Evolutionary conservation across 2,329 filamentous ascomycete species (phyloP).

Genomic region (Elsinoe fawcettii): DNA sequence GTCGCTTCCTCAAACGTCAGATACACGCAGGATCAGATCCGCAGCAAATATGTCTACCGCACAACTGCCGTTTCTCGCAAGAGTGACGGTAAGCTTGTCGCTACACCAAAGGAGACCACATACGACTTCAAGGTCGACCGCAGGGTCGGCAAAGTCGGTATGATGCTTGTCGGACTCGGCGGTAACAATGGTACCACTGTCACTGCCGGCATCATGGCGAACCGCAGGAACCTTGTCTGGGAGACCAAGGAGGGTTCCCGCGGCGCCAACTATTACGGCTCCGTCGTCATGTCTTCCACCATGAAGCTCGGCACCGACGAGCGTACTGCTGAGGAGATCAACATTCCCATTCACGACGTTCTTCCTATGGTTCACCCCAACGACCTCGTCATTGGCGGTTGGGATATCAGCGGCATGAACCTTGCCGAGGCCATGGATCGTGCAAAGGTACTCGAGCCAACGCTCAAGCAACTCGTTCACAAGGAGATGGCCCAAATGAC

Average conservation of each 20-base stretch:
- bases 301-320: conserved; percentile 89
- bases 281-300: conserved; percentile 92
- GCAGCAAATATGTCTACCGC: conserved; percentile 91
- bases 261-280: conserved; percentile 94
- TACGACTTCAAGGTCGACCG: conserved; percentile 98
- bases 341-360: conserved; percentile 90
- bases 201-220: conserved; percentile 93
- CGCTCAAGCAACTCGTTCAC: conserved; percentile 77
- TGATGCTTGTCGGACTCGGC: conserved; percentile 97
- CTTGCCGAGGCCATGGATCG: conserved; percentile 90
- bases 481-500: conserved; percentile 89
- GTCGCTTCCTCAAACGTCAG: conserved; percentile 88
- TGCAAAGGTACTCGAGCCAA: conserved; percentile 89
- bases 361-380: conserved; percentile 97
- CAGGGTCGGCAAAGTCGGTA: conserved; percentile 82
- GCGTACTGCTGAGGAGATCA: conserved; percentile 79
- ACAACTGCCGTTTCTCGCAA: conserved; percentile 74
- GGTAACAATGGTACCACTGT: conserved; percentile 98
- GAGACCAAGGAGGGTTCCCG: conserved; percentile 85
- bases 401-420: conserved; percentile 93
- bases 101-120: conserved; percentile 75
- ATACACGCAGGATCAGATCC: conserved; percentile 83
- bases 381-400: conserved; percentile 88
- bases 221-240: conserved; percentile 78
- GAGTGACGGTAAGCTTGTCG: conserved; percentile 68